Base-by-base conservation (phyloP, 371 early-diverging fungal genomes). In the Zopfochytrium polystomum region DNA sequence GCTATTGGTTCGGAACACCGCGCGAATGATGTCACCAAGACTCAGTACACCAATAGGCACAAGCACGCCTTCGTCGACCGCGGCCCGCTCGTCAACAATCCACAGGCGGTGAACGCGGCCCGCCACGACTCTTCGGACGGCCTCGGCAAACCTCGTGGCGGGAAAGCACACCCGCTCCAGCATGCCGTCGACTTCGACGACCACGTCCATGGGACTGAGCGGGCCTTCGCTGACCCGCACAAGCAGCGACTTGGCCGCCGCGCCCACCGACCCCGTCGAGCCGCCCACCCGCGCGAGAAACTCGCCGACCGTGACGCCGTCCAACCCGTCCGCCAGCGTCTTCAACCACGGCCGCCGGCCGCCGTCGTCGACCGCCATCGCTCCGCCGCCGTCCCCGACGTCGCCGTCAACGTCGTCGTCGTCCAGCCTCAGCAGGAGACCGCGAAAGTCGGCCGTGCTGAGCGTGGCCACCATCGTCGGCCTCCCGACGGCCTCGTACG, bases 81-180 rank as follows among this genome's bases (percentile, higher is more conserved):
- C n/a, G n/a, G n/a, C n/a, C n/a, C n/a, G n/a, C n/a, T n/a, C n/a
- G 22, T 60, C 60, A 5, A 60, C 60, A 30, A 60, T 30, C 60
- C 60, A 60, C 20, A 60, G 32, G 18, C 60, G 60, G 52, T 60
- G 60, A 42, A 60, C 30, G 7, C 31, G 27, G 25, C 33, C 25
- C 26, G 34, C 43, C 13, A 20, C 15, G 15, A 60, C 43, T 29
- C 11, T 23, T 13, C 29, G 15, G 7, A 60, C 52, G 11, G 60
- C 60, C 25, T 60, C 52, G 13, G 20, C 33, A 29, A 60, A 60
- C 32, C 11, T 4, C 1, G 32, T 31, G 20, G 7, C 29, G 22
- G 25, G 29, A 22, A 25, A 15, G 23, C 47, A 47, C 13, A 58
- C 49, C 31, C 58, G 49, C 18, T 48, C 49, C 50, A 58, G 49